Evolutionary conservation across 345 rosid genomes (phyloP).

Genomic region (Sapria himalayana): DNA sequence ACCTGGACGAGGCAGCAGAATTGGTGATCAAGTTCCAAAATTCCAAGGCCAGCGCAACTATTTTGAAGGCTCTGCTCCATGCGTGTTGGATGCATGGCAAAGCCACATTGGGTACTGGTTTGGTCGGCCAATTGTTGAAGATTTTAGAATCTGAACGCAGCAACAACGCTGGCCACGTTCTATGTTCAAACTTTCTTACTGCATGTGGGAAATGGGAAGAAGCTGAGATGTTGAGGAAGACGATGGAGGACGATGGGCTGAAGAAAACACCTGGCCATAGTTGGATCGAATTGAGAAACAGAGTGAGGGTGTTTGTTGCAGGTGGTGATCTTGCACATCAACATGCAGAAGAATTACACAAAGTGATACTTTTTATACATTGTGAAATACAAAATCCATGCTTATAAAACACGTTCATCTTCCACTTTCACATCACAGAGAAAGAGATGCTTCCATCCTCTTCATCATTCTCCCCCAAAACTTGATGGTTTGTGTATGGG

Average conservation of each 20-base stretch:
- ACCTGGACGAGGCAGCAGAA: slow-evolving; percentile 26
- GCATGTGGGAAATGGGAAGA: slow-evolving; percentile 29
- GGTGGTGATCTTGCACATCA: too few species aligned
- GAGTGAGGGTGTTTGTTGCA: slow-evolving; percentile 28
- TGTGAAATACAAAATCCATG: too few species aligned
- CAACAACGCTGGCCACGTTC: slow-evolving; percentile 25
- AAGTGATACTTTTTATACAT: too few species aligned
- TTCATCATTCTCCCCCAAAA: too few species aligned
- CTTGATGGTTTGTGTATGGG: too few species aligned
- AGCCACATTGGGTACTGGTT: slow-evolving; percentile 21
- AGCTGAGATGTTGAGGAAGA: slow-evolving; percentile 27
- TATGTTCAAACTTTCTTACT: slow-evolving; percentile 42
- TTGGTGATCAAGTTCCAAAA: slow-evolving; percentile 18
- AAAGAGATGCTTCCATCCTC: too few species aligned
- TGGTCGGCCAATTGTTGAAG: slow-evolving; percentile 30
- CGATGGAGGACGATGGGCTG: slow-evolving; percentile 41
- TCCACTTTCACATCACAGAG: too few species aligned
- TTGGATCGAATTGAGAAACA: slow-evolving; percentile 35
- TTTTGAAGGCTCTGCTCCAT: slow-evolving; percentile 48
- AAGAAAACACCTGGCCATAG: slow-evolving; percentile 67
- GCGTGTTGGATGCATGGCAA: slow-evolving; percentile 38
- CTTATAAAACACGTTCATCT: too few species aligned
- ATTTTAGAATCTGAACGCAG: slow-evolving; percentile 28
- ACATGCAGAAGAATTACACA: too few species aligned
- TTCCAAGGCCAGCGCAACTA: slow-evolving; percentile 17